Percentiles rank a stretch among this genome's conserved stretches.
Conservation (phyloP, 192 early-diverging fungal species). For the Martensiomyces pterosporus region DNA sequence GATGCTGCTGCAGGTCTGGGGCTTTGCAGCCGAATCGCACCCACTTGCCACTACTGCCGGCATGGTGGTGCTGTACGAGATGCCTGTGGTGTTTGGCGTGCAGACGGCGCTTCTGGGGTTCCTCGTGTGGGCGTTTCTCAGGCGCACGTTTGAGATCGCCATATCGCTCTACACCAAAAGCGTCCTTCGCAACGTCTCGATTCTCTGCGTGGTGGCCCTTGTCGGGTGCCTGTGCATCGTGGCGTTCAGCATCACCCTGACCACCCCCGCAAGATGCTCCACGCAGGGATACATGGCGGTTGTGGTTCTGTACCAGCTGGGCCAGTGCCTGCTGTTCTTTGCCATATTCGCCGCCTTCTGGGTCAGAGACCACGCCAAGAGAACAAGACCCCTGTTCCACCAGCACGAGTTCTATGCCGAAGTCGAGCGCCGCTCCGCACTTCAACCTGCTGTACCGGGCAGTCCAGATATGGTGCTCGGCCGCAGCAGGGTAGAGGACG, state of each 20-base stretch:
- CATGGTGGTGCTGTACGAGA: conserved; percentile 11
- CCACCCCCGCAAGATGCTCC: conserved; percentile 9
- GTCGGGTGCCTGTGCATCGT: conserved; percentile 24
- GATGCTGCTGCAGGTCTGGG: conserved; percentile 26
- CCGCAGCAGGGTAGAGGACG: too few relatives aligned
- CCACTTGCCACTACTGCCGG: conserved; percentile 11
- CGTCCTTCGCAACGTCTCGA: conserved; percentile 21
- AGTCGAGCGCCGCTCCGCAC: too few relatives aligned
- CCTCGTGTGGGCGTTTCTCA: conserved; percentile 26
- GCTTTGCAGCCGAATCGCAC: conserved; percentile 32
- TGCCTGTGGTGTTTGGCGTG: conserved; percentile 16
- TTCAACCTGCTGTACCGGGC: too few relatives aligned
- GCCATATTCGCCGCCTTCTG: conserved; percentile 25
- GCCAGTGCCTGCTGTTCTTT: conserved; percentile 25
- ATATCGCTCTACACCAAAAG: conserved; percentile 29
- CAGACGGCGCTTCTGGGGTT: conserved; percentile 16
- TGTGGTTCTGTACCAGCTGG: conserved; percentile 18
- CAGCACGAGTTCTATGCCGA: conserved; percentile 23
- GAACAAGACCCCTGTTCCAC: conserved; percentile 20
- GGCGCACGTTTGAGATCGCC: conserved; percentile 23
- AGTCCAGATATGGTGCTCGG: too few relatives aligned
- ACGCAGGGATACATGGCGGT: conserved; percentile 8
- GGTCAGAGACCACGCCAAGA: conserved; percentile 29
- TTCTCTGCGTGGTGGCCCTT: conserved; percentile 16
- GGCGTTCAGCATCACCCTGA: conserved; percentile 2